A percentile compares a stretch with the other conserved stretches of the same genome.
Conservation (phyloP, 371 early-diverging fungal genomes). For the Lichtheimia ramosa region DNA sequence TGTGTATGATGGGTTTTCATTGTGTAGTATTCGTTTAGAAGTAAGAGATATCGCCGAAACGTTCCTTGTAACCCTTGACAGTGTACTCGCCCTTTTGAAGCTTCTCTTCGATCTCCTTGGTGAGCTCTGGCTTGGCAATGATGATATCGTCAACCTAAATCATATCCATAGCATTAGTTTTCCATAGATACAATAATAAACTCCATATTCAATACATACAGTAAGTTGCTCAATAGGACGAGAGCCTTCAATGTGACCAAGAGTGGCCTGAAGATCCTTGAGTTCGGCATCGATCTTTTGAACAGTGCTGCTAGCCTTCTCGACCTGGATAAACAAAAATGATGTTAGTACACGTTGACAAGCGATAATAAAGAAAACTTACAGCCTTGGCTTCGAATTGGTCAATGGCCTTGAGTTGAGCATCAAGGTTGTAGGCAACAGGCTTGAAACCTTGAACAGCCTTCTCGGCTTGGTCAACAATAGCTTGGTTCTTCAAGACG, state of each 20-base stretch:
- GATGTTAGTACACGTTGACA: background rate
- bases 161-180: slow-evolving; percentile 2
- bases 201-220: slow-evolving; percentile 46
- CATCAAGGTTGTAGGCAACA: slow-evolving; percentile 79
- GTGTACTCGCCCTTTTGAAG: slow-evolving; percentile 90
- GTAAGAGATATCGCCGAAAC: slow-evolving; percentile 80
- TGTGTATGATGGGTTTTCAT: too few relatives aligned
- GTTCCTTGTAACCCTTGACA: slow-evolving; percentile 93
- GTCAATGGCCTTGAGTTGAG: slow-evolving; percentile 86
- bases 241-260: slow-evolving; percentile 91
- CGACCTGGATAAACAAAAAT: slow-evolving; percentile 56
- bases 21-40: slow-evolving; percentile 51
- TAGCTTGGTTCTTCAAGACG: slow-evolving; percentile 84
- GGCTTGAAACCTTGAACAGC: slow-evolving; percentile 80
- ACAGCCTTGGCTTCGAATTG: slow-evolving; percentile 91
- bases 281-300: slow-evolving; percentile 85
- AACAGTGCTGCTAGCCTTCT: slow-evolving; percentile 84
- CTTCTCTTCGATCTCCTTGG: slow-evolving; percentile 85
- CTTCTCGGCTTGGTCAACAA: slow-evolving; percentile 90
- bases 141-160: slow-evolving; percentile 91
- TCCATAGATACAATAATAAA: background rate
- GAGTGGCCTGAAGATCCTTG: slow-evolving; percentile 84
- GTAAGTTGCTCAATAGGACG: slow-evolving; percentile 94
- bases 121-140: slow-evolving; percentile 90
- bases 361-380: slow-evolving; percentile 29